A percentile compares a stretch with the other conserved stretches of the same genome.
phyloP scores from a whole-genome alignment of 1,284 basidiomycete genomes.

The Ustilago nuda region DNA sequence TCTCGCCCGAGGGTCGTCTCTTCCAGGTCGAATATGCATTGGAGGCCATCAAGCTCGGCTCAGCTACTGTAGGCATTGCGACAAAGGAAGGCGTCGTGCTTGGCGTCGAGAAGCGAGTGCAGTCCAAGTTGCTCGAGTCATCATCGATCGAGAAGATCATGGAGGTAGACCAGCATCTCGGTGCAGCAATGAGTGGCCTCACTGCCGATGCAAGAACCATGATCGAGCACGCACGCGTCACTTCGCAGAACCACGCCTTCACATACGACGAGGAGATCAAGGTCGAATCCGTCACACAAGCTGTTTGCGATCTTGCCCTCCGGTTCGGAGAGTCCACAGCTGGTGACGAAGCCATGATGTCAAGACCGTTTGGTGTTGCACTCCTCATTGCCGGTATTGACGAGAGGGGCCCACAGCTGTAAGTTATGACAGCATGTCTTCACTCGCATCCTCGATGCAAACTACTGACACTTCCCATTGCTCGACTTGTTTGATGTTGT shows the following conservation, averaged over 20 bases:
- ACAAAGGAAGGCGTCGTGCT: slow-evolving; percentile 87
- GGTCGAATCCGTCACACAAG: slow-evolving; percentile 85
- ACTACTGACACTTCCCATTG: not conserved
- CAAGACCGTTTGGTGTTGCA: slow-evolving; percentile 92
- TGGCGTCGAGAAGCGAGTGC: slow-evolving; percentile 97
- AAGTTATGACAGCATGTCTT: slow-evolving; percentile 10
- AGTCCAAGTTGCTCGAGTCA: slow-evolving; percentile 93
- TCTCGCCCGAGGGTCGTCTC: slow-evolving; percentile 94
- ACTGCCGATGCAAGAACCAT: slow-evolving; percentile 98
- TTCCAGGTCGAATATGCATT: slow-evolving; percentile 99
- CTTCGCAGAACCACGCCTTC: slow-evolving; percentile 89
- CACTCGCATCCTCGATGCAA: not conserved
- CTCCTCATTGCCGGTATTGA: slow-evolving; percentile 96
- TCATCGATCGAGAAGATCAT: slow-evolving; percentile 99
- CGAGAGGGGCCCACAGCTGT: slow-evolving; percentile 91
- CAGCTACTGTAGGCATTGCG: slow-evolving; percentile 87
- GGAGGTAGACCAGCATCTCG: slow-evolving; percentile 97
- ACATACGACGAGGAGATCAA: slow-evolving; percentile 97
- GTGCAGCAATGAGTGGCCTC: slow-evolving; percentile 97
- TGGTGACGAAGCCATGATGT: slow-evolving; percentile 98
- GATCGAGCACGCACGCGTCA: slow-evolving; percentile 99
- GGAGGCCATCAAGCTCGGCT: slow-evolving; percentile 75
- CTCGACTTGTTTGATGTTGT: not conserved
- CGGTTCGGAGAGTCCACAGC: slow-evolving; percentile 96
- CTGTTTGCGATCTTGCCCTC: slow-evolving; percentile 95